A percentile compares a stretch with the other conserved stretches of the same genome.
phyloP scores from a whole-genome alignment of 192 early-diverging fungal species.

The Coemansia sp. region DNA sequence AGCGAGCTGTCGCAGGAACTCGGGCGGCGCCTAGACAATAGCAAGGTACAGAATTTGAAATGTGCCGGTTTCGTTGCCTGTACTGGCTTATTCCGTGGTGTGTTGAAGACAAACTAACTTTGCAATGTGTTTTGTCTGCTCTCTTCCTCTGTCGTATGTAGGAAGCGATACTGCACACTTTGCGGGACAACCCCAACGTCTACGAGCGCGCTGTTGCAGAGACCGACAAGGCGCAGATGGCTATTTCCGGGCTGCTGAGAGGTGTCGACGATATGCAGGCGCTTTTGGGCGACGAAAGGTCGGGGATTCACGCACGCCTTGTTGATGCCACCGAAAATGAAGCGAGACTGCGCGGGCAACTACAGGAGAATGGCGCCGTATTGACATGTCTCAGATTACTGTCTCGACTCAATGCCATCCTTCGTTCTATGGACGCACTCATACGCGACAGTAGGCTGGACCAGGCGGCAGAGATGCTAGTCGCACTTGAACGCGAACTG shows the following conservation, averaged over 20 bases:
- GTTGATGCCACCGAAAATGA: constrained; percentile 15
- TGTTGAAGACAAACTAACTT: neutral
- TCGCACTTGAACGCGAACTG: constrained; percentile 7
- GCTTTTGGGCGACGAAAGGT: constrained; percentile 33
- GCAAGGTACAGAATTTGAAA: neutral
- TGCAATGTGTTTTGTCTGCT: neutral
- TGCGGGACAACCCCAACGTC: constrained; percentile 11
- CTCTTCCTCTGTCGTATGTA: neutral
- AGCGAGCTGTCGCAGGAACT: constrained; percentile 3
- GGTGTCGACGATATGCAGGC: constrained; percentile 36
- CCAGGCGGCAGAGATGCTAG: constrained; percentile 17
- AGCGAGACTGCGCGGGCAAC: constrained; percentile 4
- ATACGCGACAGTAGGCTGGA: neutral
- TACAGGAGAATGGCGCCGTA: constrained; percentile 11
- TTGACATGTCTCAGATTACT: constrained; percentile 18
- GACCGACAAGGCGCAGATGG: constrained; percentile 11
- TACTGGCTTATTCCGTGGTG: neutral
- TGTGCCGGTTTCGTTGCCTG: too few relatives aligned
- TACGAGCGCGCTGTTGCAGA: constrained; percentile 13
- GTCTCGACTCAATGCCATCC: constrained; percentile 10
- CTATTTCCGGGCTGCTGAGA: constrained; percentile 19
- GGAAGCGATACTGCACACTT: constrained; percentile 8
- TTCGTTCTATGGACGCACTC: constrained; percentile 18
- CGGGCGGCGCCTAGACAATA: neutral
- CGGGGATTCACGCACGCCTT: constrained; percentile 26